A percentile compares a stretch with the other conserved stretches of the same genome.
Evolutionary conservation across 805 yeast species (phyloP).

Genomic region (Candida koratica): DNA sequence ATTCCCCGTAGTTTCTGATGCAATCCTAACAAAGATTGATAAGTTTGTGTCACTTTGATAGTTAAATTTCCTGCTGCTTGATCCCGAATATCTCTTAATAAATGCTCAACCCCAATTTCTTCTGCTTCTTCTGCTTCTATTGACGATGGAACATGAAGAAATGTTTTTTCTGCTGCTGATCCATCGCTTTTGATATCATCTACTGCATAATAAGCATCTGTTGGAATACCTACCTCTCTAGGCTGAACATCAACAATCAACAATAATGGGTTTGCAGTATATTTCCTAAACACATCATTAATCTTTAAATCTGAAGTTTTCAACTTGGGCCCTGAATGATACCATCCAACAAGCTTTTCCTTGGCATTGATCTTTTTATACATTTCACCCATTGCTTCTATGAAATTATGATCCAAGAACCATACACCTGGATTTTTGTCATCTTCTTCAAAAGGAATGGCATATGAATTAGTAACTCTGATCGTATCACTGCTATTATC

Average conservation of each 20-base stretch:
- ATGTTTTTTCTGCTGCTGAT: constrained; percentile 84
- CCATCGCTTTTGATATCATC: constrained; percentile 98
- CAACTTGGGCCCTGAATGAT: constrained; percentile 94
- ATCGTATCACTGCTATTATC: constrained; percentile 57
- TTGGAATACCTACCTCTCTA: constrained; percentile 82
- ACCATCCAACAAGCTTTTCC: constrained; percentile 98
- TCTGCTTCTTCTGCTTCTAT: constrained; percentile 99
- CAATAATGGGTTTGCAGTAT: constrained; percentile 74
- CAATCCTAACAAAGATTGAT: constrained; percentile 82
- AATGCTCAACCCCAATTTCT: constrained; percentile 97
- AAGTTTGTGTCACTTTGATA: constrained; percentile 80
- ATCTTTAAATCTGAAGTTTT: constrained; percentile 84
- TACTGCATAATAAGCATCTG: constrained; percentile 89
- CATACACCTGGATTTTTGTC: constrained; percentile 87
- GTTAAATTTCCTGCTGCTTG: constrained; percentile 94
- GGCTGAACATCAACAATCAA: constrained; percentile 91
- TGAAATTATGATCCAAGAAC: constrained; percentile 95
- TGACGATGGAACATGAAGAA: constrained; percentile 85
- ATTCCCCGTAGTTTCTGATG: constrained; percentile 77
- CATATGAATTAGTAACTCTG: constrained; percentile 87
- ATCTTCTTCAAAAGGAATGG: constrained; percentile 97
- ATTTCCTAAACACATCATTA: constrained; percentile 81
- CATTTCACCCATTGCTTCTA: constrained; percentile 97
- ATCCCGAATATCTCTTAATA: constrained; percentile 89
- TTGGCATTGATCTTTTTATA: constrained; percentile 96